These are phyloP conservation scores for Sporothrix humicola DNA, from an alignment of 2,329 filamentous ascomycete genomes.

Conservation along the genomic window DNA sequence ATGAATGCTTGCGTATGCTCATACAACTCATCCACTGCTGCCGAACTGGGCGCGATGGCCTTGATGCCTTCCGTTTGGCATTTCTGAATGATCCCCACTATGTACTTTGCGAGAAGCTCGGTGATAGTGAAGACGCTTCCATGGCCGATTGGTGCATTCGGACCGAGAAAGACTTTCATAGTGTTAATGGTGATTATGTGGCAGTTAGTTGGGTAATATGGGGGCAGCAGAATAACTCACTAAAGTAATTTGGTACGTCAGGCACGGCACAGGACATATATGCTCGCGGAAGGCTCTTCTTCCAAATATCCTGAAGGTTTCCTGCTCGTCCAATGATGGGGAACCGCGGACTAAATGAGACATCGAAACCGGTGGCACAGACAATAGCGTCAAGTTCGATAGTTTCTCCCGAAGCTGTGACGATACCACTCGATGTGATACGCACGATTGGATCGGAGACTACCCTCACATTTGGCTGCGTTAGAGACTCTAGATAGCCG, in stretches of 20 bases:
- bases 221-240: not conserved
- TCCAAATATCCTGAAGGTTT: conserved; percentile 4
- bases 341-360: conserved; percentile 28
- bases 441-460: conserved; percentile 9
- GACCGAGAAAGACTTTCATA: not conserved
- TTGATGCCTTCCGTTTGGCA: conserved; percentile 6
- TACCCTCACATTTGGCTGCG: conserved; percentile 7
- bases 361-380: conserved; percentile 28
- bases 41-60: conserved; percentile 4
- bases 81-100: conserved; percentile 3
- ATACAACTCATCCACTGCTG: conserved; percentile 8
- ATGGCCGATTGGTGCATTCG: conserved; percentile 9
- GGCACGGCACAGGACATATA: conserved; percentile 9
- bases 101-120: conserved; percentile 10
- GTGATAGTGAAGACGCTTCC: not conserved
- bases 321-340: conserved; percentile 27
- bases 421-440: conserved; percentile 8
- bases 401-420: conserved; percentile 1
- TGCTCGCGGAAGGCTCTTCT: conserved; percentile 9
- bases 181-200: conserved; percentile 12
- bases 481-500: conserved; percentile 8
- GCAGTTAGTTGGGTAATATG: conserved; percentile 7
- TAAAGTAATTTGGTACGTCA: conserved; percentile 8
- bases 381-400: conserved; percentile 14
- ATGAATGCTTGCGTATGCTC: conserved; percentile 11